Conservation (phyloP, 2,329 filamentous ascomycete genomes). For the Fusarium irregulare region DNA sequence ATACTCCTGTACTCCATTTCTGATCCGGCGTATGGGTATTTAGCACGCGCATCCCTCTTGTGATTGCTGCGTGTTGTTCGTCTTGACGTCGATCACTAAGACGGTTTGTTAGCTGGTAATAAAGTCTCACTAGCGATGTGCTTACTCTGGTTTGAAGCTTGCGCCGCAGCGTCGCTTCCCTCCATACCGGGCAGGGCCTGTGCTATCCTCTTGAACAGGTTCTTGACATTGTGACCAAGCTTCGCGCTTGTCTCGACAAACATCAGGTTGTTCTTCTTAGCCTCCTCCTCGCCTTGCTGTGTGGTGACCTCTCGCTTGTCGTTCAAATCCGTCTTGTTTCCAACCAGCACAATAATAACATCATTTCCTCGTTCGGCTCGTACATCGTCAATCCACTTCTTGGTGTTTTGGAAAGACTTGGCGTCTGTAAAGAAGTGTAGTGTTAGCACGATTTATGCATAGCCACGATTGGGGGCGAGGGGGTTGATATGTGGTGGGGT, state of each 20-base stretch:
- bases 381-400: conserved; percentile 99
- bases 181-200: conserved; percentile 99
- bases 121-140: conserved; percentile 38
- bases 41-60: conserved; percentile 75
- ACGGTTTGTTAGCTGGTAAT: conserved; percentile 28
- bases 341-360: conserved; percentile 97
- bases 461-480: conserved; percentile 21
- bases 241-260: conserved; percentile 99
- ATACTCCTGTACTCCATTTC: conserved; percentile 45
- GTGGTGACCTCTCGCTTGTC: conserved; percentile 98
- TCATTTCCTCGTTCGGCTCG: conserved; percentile 96
- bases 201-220: conserved; percentile 96
- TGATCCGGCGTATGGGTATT: conserved; percentile 30
- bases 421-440: conserved; percentile 66
- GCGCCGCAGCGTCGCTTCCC: conserved; percentile 81
- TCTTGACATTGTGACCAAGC: conserved; percentile 97
- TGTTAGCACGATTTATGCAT: conserved; percentile 38
- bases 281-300: conserved; percentile 95
- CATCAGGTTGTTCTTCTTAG: conserved; percentile 97
- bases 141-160: conserved; percentile 81
- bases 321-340: conserved; percentile 99
- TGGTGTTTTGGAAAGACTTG: conserved; percentile 98
- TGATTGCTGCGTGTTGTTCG: conserved; percentile 74
- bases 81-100: conserved; percentile 92
- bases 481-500: conserved; percentile 35